Evolutionary conservation across 73 alveolate genomes (phyloP).

Genomic region (Halteria grandinella): DNA sequence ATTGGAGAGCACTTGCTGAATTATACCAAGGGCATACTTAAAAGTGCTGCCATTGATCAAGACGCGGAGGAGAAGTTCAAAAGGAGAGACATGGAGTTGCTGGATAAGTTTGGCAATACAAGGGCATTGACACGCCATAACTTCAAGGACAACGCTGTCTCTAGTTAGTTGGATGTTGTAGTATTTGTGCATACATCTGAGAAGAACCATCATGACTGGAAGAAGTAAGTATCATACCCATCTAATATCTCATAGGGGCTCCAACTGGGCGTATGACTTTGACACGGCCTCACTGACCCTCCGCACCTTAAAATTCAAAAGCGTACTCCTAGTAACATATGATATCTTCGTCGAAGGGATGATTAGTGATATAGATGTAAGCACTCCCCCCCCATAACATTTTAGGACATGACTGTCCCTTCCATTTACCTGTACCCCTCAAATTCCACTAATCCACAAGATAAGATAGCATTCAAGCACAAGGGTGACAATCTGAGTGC

Average conservation of each 20-base stretch:
- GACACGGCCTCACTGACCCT: conserved; percentile 7
- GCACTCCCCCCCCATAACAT: neutral
- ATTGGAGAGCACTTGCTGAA: conserved; percentile 23
- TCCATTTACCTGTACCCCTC: conserved; percentile 41
- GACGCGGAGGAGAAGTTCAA: neutral
- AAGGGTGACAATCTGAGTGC: neutral
- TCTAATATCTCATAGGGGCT: neutral
- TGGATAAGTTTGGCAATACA: conserved; percentile 26
- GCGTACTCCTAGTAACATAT: conserved; percentile 12
- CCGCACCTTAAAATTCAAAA: neutral
- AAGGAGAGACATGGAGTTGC: conserved; percentile 20
- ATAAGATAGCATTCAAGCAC: neutral
- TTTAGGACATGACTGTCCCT: conserved; percentile 20
- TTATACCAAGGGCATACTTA: conserved; percentile 22
- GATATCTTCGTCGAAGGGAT: conserved; percentile 24
- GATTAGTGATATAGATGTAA: conserved; percentile 42
- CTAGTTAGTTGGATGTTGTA: conserved; percentile 35
- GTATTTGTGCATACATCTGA: conserved; percentile 35
- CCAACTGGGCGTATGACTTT: conserved; percentile 38
- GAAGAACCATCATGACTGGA: conserved; percentile 19
- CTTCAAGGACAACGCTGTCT: conserved; percentile 12
- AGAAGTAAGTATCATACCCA: conserved; percentile 2
- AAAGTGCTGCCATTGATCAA: neutral
- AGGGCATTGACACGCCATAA: neutral
- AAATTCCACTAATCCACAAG: conserved; percentile 1